These are phyloP conservation scores for Pythium monospermum DNA, from an alignment of 352 stramenopile species.

Conservation along the genomic window DNA sequence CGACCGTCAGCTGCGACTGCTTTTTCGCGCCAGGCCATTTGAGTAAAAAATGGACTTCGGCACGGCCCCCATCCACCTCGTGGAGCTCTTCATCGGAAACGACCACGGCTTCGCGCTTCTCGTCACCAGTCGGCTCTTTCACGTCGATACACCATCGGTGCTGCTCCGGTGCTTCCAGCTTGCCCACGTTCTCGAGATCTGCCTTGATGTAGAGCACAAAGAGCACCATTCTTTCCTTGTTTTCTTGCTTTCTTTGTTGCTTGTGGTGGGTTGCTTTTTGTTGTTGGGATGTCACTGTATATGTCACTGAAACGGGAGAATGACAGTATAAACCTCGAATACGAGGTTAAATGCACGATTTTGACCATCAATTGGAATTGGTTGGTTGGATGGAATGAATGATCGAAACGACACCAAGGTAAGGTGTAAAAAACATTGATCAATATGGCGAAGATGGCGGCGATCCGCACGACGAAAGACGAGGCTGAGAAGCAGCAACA, in stretches of 20 bases:
- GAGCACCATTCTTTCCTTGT: conserved; percentile 53
- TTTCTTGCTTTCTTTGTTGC: not conserved
- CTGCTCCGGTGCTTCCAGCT: conserved; percentile 51
- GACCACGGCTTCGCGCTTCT: conserved; percentile 71
- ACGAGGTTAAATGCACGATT: conserved; percentile 9
- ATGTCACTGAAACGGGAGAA: conserved; percentile 15
- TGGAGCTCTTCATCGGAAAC: conserved; percentile 77
- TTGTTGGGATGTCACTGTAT: not conserved
- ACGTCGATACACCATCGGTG: conserved; percentile 85
- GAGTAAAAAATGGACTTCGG: conserved; percentile 76
- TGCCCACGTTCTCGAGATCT: conserved; percentile 83
- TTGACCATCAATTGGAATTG: conserved; percentile 21
- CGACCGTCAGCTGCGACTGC: conserved; percentile 71
- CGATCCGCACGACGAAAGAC: conserved; percentile 1
- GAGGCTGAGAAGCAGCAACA: conserved; percentile 12
- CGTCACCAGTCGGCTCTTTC: conserved; percentile 73
- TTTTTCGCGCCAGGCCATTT: conserved; percentile 85
- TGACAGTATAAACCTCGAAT: conserved; percentile 10
- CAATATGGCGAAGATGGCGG: conserved; percentile 15
- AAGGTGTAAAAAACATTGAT: too few species aligned
- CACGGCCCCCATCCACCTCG: conserved; percentile 67
- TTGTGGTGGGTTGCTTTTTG: too few species aligned
- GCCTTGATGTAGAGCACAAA: conserved; percentile 87
- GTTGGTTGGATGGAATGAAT: conserved; percentile 22
- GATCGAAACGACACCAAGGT: conserved; percentile 22